Evolutionary conservation across 208 protist species (phyloP).

Genomic region (Trichomonas gallinae): DNA sequence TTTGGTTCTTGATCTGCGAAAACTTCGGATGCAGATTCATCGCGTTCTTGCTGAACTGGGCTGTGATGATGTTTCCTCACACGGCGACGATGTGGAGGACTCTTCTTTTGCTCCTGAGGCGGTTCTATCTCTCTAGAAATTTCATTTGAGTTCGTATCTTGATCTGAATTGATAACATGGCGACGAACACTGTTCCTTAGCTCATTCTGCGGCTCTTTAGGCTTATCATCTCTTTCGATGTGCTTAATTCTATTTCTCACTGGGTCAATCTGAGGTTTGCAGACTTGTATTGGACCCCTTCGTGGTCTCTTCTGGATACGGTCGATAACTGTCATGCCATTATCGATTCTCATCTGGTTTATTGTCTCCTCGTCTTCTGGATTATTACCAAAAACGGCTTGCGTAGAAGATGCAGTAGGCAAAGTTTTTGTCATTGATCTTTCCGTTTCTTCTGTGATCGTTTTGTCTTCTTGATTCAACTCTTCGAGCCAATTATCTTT

Average conservation of each 20-base stretch:
- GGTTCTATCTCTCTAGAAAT: not conserved
- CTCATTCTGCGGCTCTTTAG: not conserved
- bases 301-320: not conserved
- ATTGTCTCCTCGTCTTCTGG: not conserved
- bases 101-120: not conserved
- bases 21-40: not conserved
- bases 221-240: not conserved
- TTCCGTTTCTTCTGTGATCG: not conserved
- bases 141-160: not conserved
- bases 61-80: not conserved
- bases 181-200: not conserved
- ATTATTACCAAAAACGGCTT: not conserved
- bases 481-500: not conserved
- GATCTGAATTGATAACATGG: not conserved
- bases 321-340: not conserved
- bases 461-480: not conserved
- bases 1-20: not conserved
- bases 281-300: not conserved
- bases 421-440: not conserved
- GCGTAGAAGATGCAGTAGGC: not conserved
- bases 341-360: not conserved
- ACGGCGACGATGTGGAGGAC: not conserved
- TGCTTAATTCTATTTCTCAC: not conserved
- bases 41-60: not conserved
- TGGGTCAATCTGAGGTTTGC: not conserved